These are phyloP conservation scores for Eucalyptus victrix DNA, from an alignment of 345 rosid genomes.

Conservation along the genomic window DNA sequence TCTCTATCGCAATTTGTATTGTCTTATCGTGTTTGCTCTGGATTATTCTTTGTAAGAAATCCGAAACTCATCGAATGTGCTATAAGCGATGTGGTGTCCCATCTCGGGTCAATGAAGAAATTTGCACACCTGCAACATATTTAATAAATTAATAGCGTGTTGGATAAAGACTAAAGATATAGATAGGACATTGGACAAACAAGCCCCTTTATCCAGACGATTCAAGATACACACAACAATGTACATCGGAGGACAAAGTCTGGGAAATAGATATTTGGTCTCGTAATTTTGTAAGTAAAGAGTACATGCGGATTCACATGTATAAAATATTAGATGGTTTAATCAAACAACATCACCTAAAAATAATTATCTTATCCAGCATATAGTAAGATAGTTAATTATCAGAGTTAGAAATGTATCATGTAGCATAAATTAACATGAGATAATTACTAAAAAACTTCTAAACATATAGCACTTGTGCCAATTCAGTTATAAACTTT, in stretches of 20 bases:
- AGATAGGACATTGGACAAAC: background rate
- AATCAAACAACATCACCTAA: background rate
- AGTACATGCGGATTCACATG: background rate
- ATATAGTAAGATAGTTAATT: background rate
- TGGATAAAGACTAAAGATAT: background rate
- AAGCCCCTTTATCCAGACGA: background rate
- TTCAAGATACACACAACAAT: background rate
- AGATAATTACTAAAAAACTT: background rate
- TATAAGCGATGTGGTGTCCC: background rate
- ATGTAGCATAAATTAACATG: background rate
- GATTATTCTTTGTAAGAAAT: background rate
- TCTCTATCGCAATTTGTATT: background rate
- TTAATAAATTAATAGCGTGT: background rate
- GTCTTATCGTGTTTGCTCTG: background rate
- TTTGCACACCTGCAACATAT: background rate
- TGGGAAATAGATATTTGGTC: background rate
- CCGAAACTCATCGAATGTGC: background rate
- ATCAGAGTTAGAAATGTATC: background rate
- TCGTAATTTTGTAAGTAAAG: background rate
- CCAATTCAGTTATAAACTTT: background rate
- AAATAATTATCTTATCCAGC: background rate
- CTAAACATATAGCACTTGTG: background rate
- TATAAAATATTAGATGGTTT: background rate
- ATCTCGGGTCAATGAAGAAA: too few relatives aligned
- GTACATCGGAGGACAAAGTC: background rate